Base-by-base conservation (phyloP, 2,329 filamentous ascomycete species). In the Aspergillus brasiliensis region DNA sequence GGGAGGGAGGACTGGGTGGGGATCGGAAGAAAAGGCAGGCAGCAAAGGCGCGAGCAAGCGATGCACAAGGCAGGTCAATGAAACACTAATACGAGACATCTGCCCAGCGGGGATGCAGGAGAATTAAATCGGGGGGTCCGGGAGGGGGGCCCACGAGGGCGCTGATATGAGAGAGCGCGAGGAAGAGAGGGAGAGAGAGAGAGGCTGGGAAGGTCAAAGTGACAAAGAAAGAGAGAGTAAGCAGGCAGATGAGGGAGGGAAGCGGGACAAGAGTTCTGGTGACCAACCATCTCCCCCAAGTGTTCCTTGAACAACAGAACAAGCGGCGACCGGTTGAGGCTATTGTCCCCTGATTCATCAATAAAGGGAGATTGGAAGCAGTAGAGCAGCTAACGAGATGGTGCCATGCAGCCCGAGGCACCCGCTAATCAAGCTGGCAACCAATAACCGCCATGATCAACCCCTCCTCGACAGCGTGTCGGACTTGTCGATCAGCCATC, bases 401-500 rank as follows among this genome's bases (percentile, higher is more conserved):
- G 40, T 44, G 40, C 40, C 40, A 44, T 44, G 40, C 40, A 44
- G 40, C n/a, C 19, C 40, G 19, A 44, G 40, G 40, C 40, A 44
- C 21, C 40, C 40, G 40, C 40, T 21, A 21, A 34, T 13, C 25
- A 8, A 11, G 46, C 7, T 15, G 25, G 10, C 23, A 27, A 6
- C 46, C 46, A 49, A 49, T 49, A 27, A n/a, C 46, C 13, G 15
- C 25, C 15, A 13, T 3, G 40, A 10, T 8, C n/a, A 2, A 25
- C 23, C 64, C 58, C 54, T 61, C 60, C 27, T 46, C 10, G 56
- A 55, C 62, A 64, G 55, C 61, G 57, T 63, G 59, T 65, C 61
- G 47, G 61, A n/a, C 60, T 57, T 58, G 60, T 63, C 49, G 60
- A 65, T 60, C 62, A 44, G 57, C 58, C 44, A 56, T 58, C 57